Conservation (phyloP, 2,329 filamentous ascomycete species). For the Claviceps purpurea region DNA sequence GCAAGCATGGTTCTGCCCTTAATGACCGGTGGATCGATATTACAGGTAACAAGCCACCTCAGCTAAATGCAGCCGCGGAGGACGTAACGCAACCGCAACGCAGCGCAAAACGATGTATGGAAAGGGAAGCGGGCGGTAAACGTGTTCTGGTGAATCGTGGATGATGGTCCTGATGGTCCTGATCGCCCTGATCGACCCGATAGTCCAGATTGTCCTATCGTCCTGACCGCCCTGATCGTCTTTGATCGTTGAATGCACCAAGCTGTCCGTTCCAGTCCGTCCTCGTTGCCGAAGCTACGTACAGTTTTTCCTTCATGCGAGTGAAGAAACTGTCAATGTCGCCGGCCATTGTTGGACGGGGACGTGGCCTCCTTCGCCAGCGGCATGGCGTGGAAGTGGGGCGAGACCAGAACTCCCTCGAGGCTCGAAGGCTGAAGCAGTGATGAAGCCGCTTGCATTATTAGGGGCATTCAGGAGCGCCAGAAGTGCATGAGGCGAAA, state of each 20-base stretch:
- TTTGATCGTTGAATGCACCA: background rate
- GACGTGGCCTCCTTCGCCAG: background rate
- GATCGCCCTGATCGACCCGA: background rate
- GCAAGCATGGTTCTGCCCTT: constrained; percentile 4
- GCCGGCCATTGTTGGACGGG: background rate
- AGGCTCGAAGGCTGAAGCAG: background rate
- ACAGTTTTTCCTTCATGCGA: background rate
- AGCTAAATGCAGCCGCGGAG: too few relatives aligned
- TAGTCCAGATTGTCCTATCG: background rate
- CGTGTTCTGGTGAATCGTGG: background rate
- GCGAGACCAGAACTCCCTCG: background rate
- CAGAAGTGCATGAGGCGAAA: too few relatives aligned
- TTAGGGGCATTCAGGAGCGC: too few relatives aligned
- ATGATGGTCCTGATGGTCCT: background rate
- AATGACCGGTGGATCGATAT: background rate
- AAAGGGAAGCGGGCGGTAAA: background rate
- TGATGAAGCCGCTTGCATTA: too few relatives aligned
- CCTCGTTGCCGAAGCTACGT: background rate
- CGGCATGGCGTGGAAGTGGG: constrained; percentile 1
- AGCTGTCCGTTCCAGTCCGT: background rate
- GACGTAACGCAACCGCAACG: too few relatives aligned
- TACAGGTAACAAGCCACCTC: too few relatives aligned
- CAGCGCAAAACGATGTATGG: background rate
- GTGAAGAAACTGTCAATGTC: background rate
- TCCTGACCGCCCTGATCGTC: background rate